Evolutionary conservation across 169 alveolate genomes (phyloP).

Genomic region (Plasmodium adleri): DNA sequence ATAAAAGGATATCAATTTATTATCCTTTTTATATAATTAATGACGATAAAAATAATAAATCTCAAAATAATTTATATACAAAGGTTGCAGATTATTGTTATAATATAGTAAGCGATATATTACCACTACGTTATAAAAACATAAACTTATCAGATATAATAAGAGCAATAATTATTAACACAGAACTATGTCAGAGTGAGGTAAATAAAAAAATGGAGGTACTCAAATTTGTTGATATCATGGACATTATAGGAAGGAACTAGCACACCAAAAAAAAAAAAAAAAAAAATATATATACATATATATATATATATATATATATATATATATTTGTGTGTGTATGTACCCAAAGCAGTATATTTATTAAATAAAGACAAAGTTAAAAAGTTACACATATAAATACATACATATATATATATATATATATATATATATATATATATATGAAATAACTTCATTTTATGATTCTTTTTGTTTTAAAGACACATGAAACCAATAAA

Average conservation of each 20-base stretch:
- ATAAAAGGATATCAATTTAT: constrained; percentile 46
- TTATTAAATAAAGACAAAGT: no score
- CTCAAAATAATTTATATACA: background rate
- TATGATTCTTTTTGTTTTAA: no score
- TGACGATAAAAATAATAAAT: constrained; percentile 1
- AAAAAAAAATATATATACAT: no score
- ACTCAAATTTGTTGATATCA: constrained; percentile 46
- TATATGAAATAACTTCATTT: no score
- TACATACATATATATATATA: no score
- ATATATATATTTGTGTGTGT: no score
- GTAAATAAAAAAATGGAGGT: constrained; percentile 15
- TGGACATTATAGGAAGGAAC: constrained; percentile 62
- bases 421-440: no score
- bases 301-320: no score
- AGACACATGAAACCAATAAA: no score
- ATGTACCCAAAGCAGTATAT: no score
- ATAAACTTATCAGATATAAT: constrained; percentile 41
- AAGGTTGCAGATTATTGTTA: constrained; percentile 31
- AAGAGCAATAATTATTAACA: constrained; percentile 53
- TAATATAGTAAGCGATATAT: constrained; percentile 44
- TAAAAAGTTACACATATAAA: no score
- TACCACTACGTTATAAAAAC: constrained; percentile 46
- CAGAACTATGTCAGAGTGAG: constrained; percentile 49
- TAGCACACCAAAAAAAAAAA: background rate
- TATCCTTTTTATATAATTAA: constrained; percentile 57